These are phyloP conservation scores for Caloboletus inedulis DNA, from an alignment of 1,284 basidiomycete species.

Conservation along the genomic window DNA sequence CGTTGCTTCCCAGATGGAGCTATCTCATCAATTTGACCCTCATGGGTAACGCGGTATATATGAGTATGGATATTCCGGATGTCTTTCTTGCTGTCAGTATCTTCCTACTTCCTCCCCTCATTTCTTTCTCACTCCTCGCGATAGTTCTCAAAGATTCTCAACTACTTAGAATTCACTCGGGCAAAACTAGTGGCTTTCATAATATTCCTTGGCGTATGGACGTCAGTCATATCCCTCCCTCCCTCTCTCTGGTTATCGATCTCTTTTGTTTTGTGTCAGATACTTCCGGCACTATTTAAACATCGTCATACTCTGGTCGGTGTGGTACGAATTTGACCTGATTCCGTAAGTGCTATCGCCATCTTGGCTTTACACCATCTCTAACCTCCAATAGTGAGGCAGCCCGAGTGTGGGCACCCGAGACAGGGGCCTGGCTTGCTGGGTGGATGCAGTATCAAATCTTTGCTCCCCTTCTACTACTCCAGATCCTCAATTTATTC, in stretches of 20 bases:
- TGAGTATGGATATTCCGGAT: constrained; percentile 98
- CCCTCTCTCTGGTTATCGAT: neutral
- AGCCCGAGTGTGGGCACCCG: constrained; percentile 58
- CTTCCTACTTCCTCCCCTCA: neutral
- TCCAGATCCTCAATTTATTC: constrained; percentile 86
- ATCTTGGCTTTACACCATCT: neutral
- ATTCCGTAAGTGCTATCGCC: constrained; percentile 63
- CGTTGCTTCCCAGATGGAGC: constrained; percentile 65
- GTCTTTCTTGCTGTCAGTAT: constrained; percentile 76
- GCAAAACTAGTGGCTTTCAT: constrained; percentile 67
- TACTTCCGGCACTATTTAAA: constrained; percentile 98
- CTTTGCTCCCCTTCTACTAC: constrained; percentile 67
- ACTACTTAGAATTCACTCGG: constrained; percentile 74
- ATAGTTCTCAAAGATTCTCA: constrained; percentile 81
- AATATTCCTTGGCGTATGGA: constrained; percentile 76
- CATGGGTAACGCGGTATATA: constrained; percentile 90
- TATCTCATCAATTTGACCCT: constrained; percentile 80
- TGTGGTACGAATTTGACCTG: constrained; percentile 78
- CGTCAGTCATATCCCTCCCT: constrained; percentile 48
- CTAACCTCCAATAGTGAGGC: constrained; percentile 44
- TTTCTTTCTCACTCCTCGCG: neutral
- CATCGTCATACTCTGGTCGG: constrained; percentile 81
- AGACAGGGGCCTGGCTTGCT: constrained; percentile 68
- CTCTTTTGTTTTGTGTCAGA: constrained; percentile 38
- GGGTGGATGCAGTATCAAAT: constrained; percentile 84